phyloP scores from a whole-genome alignment of 108 stramenopile genomes.

The Discostella stelligeroides region DNA sequence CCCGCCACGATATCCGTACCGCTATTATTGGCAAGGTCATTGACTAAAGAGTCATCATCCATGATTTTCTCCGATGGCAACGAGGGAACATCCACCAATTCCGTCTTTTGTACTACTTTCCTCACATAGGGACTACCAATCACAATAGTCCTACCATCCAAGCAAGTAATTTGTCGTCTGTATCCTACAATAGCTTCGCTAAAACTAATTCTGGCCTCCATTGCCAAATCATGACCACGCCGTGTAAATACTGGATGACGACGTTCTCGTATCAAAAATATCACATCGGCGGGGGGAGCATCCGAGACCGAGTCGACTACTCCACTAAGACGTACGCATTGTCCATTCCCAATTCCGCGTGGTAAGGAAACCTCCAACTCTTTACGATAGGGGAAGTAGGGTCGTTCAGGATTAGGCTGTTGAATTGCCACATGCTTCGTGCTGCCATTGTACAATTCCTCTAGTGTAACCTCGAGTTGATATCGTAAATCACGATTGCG shows the following conservation, averaged over 20 bases:
- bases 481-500: slow-evolving; percentile 70
- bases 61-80: slow-evolving; percentile 5
- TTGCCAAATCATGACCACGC: slow-evolving; percentile 77
- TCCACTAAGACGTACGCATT: slow-evolving; percentile 62
- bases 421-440: slow-evolving; percentile 56
- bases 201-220: slow-evolving; percentile 63
- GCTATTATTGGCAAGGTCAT: slow-evolving; percentile 15
- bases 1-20: neutral
- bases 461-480: slow-evolving; percentile 76
- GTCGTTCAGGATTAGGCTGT: slow-evolving; percentile 49
- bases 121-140: slow-evolving; percentile 42
- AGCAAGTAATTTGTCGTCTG: slow-evolving; percentile 47
- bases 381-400: slow-evolving; percentile 45
- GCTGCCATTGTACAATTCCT: slow-evolving; percentile 77
- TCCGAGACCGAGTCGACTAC: slow-evolving; percentile 67
- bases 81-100: slow-evolving; percentile 9
- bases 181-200: slow-evolving; percentile 70
- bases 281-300: slow-evolving; percentile 72
- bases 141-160: slow-evolving; percentile 61
- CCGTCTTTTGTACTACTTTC: slow-evolving; percentile 21
- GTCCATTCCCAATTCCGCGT: slow-evolving; percentile 58
- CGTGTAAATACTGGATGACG: slow-evolving; percentile 68
- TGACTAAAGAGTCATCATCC: slow-evolving; percentile 17
- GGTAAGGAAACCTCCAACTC: slow-evolving; percentile 65
- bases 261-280: slow-evolving; percentile 63